Percentiles rank a stretch among this genome's conserved stretches.
Evolutionary conservation across 2,329 filamentous ascomycete genomes (phyloP).

Genomic region (Beauveria medogensis): DNA sequence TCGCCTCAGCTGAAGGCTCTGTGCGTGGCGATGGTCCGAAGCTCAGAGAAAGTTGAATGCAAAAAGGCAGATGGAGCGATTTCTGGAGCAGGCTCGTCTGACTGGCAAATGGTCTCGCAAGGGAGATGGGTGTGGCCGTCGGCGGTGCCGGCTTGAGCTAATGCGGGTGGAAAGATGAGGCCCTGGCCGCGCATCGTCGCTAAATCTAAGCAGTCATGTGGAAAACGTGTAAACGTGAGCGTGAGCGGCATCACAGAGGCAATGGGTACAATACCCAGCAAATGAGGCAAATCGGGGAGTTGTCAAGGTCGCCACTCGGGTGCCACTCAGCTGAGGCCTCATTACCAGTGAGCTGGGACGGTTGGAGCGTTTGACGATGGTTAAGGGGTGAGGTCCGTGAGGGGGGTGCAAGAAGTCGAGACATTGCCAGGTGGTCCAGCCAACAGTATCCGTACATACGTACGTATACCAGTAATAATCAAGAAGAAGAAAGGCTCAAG

Average conservation of each 20-base stretch:
- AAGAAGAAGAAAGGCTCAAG: too few species aligned
- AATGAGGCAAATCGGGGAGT: not conserved
- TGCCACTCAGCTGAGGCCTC: slow-evolving; percentile 9
- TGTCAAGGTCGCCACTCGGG: not conserved
- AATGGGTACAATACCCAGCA: slow-evolving; percentile 7
- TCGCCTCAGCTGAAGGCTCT: slow-evolving; percentile 9
- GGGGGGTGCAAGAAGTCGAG: too few species aligned
- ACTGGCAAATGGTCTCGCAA: not conserved
- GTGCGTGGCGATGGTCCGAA: slow-evolving; percentile 1
- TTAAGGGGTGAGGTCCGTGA: too few species aligned
- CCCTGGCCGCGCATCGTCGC: slow-evolving; percentile 1
- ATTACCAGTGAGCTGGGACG: not conserved
- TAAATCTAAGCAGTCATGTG: not conserved
- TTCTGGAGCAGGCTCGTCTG: not conserved
- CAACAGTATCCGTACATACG: too few species aligned
- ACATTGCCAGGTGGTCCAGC: too few species aligned
- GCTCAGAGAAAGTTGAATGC: not conserved
- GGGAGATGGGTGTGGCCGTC: not conserved
- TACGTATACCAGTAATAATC: too few species aligned
- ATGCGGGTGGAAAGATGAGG: not conserved
- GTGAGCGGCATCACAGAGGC: not conserved
- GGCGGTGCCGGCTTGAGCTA: not conserved
- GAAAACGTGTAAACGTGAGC: not conserved
- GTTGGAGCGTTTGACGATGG: too few species aligned
- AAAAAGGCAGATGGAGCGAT: not conserved